Evolutionary conservation across 2,329 filamentous ascomycete genomes (phyloP).

Genomic region (Fusarium cyanostomum): DNA sequence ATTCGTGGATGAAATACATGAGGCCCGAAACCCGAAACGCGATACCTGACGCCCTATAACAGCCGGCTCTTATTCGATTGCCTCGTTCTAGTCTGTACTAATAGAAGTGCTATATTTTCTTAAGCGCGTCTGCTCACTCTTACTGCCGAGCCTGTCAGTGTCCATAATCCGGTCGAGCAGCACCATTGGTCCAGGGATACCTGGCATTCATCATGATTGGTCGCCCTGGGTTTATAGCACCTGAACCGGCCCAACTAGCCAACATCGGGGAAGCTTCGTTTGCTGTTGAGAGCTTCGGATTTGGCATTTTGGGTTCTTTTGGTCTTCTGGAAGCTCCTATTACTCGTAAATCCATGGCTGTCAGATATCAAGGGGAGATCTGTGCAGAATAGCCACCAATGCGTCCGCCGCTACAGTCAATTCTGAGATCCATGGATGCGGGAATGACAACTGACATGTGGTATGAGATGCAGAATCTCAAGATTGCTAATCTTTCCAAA

Average conservation of each 20-base stretch:
- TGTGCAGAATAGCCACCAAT: not conserved
- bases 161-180: not conserved
- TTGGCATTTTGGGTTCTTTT: not conserved
- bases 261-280: not conserved
- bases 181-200: conserved; percentile 33
- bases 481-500: too few species aligned
- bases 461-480: not conserved
- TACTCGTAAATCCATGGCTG: not conserved
- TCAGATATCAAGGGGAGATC: not conserved
- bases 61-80: not conserved
- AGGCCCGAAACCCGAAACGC: conserved; percentile 28
- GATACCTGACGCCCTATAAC: conserved; percentile 4
- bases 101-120: not conserved
- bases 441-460: not conserved
- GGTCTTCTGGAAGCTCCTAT: not conserved
- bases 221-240: conserved; percentile 37
- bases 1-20: conserved; percentile 8
- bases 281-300: not conserved
- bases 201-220: conserved; percentile 29
- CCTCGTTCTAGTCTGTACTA: not conserved
- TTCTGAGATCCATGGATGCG: not conserved
- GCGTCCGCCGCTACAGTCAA: not conserved
- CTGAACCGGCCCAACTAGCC: conserved; percentile 2
- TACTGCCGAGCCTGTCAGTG: not conserved
- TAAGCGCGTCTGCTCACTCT: conserved; percentile 9